phyloP scores from a whole-genome alignment of 805 yeast genomes.

The Lipomyces oligophaga region DNA sequence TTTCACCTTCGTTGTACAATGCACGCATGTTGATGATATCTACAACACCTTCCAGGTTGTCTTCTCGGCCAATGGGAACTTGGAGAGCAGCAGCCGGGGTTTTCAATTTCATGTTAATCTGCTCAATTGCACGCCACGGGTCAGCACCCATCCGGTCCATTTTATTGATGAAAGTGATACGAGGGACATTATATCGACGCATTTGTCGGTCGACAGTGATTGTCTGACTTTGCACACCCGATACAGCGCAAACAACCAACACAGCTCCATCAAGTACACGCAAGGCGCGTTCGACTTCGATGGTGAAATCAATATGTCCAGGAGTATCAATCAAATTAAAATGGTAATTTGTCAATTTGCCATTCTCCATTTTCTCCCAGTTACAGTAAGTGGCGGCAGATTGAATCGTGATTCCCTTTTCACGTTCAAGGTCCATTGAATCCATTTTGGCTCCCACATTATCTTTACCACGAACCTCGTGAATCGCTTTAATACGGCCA shows the following conservation, averaged over 20 bases:
- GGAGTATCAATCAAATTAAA: constrained; percentile 97
- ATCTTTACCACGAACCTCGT: constrained; percentile 88
- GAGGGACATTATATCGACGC: constrained; percentile 96
- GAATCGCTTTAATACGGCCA: constrained; percentile 94
- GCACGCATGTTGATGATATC: constrained; percentile 87
- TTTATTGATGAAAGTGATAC: constrained; percentile 93
- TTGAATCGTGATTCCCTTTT: constrained; percentile 97
- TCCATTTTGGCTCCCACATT: constrained; percentile 99
- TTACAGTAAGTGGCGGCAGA: constrained; percentile 98
- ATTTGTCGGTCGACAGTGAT: constrained; percentile 98
- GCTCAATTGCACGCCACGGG: constrained; percentile 93
- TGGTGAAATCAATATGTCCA: constrained; percentile 97
- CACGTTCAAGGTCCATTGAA: constrained; percentile 97
- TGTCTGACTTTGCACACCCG: constrained; percentile 98
- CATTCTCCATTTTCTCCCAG: constrained; percentile 50
- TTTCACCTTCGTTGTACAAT: constrained; percentile 80
- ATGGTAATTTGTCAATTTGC: constrained; percentile 62
- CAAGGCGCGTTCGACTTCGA: constrained; percentile 97
- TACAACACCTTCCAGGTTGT: constrained; percentile 79
- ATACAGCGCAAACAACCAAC: constrained; percentile 94
- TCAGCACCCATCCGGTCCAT: constrained; percentile 99
- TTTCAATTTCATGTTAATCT: constrained; percentile 78
- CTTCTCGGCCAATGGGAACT: constrained; percentile 95
- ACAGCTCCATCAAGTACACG: constrained; percentile 98
- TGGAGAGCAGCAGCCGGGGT: constrained; percentile 97